Evolutionary conservation across 306 rosid species (phyloP), one percentile per base, ranked within the genome.

Genomic region (Glycine soja): DNA sequence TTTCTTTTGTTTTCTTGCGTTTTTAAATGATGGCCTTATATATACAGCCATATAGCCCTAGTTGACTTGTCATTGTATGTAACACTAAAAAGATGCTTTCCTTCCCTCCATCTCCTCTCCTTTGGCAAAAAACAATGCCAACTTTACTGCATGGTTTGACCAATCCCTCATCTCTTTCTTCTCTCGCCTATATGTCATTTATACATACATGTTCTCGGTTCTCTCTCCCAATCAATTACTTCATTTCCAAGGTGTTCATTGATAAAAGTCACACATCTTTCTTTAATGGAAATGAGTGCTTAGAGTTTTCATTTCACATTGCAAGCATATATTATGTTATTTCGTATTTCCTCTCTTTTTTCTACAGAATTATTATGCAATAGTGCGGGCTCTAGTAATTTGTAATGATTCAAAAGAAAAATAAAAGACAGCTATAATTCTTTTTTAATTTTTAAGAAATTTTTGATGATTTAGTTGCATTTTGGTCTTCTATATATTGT

Each of bases 61-160:
- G 88, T 90, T 91, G 91, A 90, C 93, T 87, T 84, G 90, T 87
- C 90, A 38, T 15, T 66, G 79, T 80, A 40, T 53, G 7, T 48
- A 65, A 84, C 50, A 50, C 32, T 48, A 15, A 30, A 83, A 77
- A 80, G 87, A 24, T 64, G 53, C 53, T 48, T 19, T 81, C 19
- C 54, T 1, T 24, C 30, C 30, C 30, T 24, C 30, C 30, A 1
- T 24, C 7, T 56, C 59, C 2, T 36, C 40, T 70, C 54, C 54
- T 72, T 70, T 88, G 68, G 46, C 46, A 6, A 6, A 42, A 42
- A 80, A 85, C 77, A 85, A 77, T 86, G 77, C 73, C 67, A 34
- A 75, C 85, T 85, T 91, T 90, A 82, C 59, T 65, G 80, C 52
- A 6, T 79, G 74, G 70, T 86, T 86, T 91, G 89, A 88, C 88